Evolutionary conservation across 192 early-diverging fungal species (phyloP).

Genomic region (Fimicolochytrium jonesii): DNA sequence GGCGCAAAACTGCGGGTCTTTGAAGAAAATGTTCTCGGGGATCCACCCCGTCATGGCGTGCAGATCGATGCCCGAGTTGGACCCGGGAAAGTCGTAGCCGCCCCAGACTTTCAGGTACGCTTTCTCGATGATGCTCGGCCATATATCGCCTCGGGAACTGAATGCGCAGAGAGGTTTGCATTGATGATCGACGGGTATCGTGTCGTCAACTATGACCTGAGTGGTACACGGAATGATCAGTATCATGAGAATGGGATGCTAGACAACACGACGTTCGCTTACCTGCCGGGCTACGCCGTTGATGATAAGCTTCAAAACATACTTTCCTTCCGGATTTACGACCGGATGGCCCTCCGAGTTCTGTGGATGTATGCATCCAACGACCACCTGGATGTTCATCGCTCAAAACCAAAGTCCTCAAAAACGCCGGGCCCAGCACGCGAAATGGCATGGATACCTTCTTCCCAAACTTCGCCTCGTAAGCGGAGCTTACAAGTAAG

Average conservation of each 20-base stretch:
- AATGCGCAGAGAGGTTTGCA: conserved; percentile 81
- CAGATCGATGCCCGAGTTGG: conserved; percentile 89
- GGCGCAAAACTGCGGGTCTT: conserved; percentile 44
- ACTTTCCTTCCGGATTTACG: conserved; percentile 86
- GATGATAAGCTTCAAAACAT: conserved; percentile 77
- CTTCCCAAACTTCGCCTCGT: conserved; percentile 68
- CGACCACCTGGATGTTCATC: no score
- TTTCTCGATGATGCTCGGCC: conserved; percentile 88
- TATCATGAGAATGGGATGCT: neutral
- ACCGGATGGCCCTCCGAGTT: conserved; percentile 72
- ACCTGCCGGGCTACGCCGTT: conserved; percentile 85
- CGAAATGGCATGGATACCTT: no score
- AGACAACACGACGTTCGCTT: conserved; percentile 18
- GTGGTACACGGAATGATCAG: no score
- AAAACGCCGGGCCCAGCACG: no score
- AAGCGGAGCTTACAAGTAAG: conserved; percentile 76
- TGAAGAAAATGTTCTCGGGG: conserved; percentile 85
- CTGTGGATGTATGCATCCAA: no score
- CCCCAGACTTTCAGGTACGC: conserved; percentile 96
- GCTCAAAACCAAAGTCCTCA: no score
- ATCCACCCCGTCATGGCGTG: conserved; percentile 91
- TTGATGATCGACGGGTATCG: conserved; percentile 68
- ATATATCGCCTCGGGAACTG: conserved; percentile 70
- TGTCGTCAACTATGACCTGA: conserved; percentile 75
- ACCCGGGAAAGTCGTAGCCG: conserved; percentile 92